Conservation (phyloP, 2,329 filamentous ascomycete species). For the Stylonectria norvegica region DNA sequence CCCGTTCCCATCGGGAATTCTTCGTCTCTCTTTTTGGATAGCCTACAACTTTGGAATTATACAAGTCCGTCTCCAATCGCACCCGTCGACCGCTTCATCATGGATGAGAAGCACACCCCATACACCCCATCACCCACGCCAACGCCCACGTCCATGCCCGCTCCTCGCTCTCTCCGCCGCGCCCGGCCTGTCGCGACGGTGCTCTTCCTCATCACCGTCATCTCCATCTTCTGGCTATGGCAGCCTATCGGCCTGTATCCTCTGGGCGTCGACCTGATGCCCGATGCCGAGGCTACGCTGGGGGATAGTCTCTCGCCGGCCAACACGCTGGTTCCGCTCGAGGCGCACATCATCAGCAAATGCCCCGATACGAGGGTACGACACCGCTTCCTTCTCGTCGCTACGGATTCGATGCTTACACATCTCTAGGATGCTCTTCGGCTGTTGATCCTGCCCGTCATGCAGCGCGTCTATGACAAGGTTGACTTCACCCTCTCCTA, state of each 20-base stretch:
- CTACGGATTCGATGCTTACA: background rate
- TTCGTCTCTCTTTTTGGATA: no score
- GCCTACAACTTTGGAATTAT: no score
- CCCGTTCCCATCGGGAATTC: no score
- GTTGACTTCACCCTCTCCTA: slow-evolving; percentile 90
- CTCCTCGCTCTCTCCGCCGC: slow-evolving; percentile 22
- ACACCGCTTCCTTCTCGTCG: background rate
- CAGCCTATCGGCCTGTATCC: slow-evolving; percentile 18
- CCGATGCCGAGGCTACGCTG: background rate
- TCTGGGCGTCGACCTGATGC: slow-evolving; percentile 1
- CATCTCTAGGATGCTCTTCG: slow-evolving; percentile 68
- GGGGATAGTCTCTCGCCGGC: slow-evolving; percentile 7
- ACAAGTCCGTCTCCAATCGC: slow-evolving; percentile 6
- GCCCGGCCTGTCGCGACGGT: slow-evolving; percentile 20
- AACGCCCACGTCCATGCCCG: slow-evolving; percentile 12
- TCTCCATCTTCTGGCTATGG: slow-evolving; percentile 28
- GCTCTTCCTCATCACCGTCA: slow-evolving; percentile 23
- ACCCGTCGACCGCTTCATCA: slow-evolving; percentile 13
- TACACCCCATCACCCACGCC: no score
- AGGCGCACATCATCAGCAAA: slow-evolving; percentile 96
- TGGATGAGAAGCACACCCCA: slow-evolving; percentile 31
- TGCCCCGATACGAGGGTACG: slow-evolving; percentile 78
- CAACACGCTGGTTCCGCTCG: slow-evolving; percentile 63
- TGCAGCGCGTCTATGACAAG: slow-evolving; percentile 77
- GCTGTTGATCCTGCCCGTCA: slow-evolving; percentile 76